Percentiles rank a stretch among this genome's conserved stretches.
Conservation (phyloP, 2,329 filamentous ascomycete species). For the Paramyrothecium roridum region DNA sequence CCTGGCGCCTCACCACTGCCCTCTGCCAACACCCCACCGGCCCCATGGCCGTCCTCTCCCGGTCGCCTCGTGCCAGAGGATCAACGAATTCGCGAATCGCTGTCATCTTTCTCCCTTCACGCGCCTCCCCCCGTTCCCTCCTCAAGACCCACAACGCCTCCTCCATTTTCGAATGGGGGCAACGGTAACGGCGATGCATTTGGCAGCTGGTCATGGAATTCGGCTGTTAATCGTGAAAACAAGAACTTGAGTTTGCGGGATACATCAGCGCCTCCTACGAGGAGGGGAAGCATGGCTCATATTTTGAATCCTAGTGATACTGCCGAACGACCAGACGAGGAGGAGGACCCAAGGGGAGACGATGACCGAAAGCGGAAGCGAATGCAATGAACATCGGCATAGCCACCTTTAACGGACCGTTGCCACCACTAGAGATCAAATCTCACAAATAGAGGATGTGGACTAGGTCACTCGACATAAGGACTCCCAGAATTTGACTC, state of each 20-base stretch:
- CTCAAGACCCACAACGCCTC: slow-evolving; percentile 51
- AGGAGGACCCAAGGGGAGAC: slow-evolving; percentile 52
- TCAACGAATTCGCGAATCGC: slow-evolving; percentile 53
- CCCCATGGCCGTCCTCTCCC: slow-evolving; percentile 54
- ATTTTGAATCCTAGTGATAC: slow-evolving; percentile 60
- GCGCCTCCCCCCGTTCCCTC: slow-evolving; percentile 38
- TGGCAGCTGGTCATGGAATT: slow-evolving; percentile 55
- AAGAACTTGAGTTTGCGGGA: slow-evolving; percentile 51
- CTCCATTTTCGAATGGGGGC: slow-evolving; percentile 44
- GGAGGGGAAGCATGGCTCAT: slow-evolving; percentile 60
- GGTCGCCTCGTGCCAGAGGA: slow-evolving; percentile 48
- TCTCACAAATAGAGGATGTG: too few species aligned
- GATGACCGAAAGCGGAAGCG: slow-evolving; percentile 62
- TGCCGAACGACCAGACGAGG: slow-evolving; percentile 52
- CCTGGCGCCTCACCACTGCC: slow-evolving; percentile 58
- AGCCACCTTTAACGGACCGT: background rate
- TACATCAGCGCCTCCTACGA: slow-evolving; percentile 53
- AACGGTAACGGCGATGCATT: slow-evolving; percentile 39
- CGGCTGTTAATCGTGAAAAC: slow-evolving; percentile 43
- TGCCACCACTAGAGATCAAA: too few species aligned
- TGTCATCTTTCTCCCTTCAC: slow-evolving; percentile 53
- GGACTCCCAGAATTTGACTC: background rate
- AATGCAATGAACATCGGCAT: slow-evolving; percentile 36
- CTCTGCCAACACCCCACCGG: slow-evolving; percentile 53
- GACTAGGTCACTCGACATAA: background rate